Evolutionary conservation across 371 early-diverging fungal species (phyloP).

Genomic region (Nematocida sp.): DNA sequence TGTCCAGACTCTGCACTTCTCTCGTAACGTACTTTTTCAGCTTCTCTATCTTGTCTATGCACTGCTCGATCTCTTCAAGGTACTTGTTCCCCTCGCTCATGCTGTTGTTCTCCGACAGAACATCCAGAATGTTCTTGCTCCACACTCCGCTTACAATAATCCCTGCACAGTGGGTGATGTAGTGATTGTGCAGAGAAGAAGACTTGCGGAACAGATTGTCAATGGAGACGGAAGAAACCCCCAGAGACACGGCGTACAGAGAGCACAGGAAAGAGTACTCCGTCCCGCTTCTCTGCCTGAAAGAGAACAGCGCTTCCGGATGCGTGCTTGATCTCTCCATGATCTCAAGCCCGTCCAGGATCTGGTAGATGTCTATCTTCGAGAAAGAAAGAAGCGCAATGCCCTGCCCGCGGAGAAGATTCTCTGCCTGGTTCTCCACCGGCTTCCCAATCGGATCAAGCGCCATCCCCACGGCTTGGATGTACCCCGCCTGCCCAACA

Average conservation of each 20-base stretch:
- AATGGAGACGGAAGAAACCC: constrained; percentile 13
- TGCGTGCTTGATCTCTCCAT: constrained; percentile 37
- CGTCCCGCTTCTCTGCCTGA: constrained; percentile 30
- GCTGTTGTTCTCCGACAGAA: not conserved
- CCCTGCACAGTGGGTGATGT: constrained; percentile 1
- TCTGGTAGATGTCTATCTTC: constrained; percentile 30
- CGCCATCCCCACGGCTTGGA: not conserved
- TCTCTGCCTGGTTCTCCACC: constrained; percentile 1
- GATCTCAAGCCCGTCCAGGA: constrained; percentile 41
- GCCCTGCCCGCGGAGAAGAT: constrained; percentile 7
- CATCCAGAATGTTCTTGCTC: not conserved
- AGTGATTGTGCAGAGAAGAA: not conserved
- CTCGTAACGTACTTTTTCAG: constrained; percentile 25
- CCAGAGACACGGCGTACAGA: constrained; percentile 22
- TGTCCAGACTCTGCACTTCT: not conserved
- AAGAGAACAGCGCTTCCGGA: constrained; percentile 42
- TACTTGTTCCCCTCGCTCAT: constrained; percentile 5
- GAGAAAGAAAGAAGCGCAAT: constrained; percentile 1
- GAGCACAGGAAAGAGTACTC: constrained; percentile 8
- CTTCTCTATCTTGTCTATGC: not conserved
- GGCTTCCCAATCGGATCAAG: not conserved
- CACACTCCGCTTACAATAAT: constrained; percentile 17
- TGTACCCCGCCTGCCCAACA: not conserved
- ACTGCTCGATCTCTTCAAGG: constrained; percentile 6
- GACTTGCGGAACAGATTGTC: constrained; percentile 36